Conservation (phyloP, 2,329 filamentous ascomycete species). For the Colletotrichum incanum region DNA sequence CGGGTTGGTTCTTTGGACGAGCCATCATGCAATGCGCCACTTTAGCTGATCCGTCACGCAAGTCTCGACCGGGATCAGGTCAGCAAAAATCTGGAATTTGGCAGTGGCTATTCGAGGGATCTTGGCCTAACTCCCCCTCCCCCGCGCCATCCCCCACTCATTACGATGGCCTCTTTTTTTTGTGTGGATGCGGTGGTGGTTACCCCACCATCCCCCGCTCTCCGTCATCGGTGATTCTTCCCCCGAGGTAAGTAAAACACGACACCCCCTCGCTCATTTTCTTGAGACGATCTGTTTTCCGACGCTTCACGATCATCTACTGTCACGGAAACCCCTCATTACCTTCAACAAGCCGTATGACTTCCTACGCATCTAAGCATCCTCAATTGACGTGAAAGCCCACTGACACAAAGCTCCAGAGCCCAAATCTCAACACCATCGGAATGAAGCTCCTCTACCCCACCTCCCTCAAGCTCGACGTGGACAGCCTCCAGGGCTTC, state of each 20-base stretch:
- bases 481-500: constrained; percentile 71
- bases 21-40: constrained; percentile 16
- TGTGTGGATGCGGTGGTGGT: constrained; percentile 7
- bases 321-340: background rate
- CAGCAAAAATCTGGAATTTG: background rate
- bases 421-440: constrained; percentile 8
- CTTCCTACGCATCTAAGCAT: no score
- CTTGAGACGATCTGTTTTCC: background rate
- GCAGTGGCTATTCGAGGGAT: background rate
- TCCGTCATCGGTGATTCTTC: constrained; percentile 34
- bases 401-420: constrained; percentile 12
- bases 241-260: constrained; percentile 31
- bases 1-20: constrained; percentile 21
- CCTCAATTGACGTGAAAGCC: background rate
- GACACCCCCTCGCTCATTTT: constrained; percentile 20
- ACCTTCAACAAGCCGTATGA: background rate
- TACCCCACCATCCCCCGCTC: constrained; percentile 31
- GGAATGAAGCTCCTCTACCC: constrained; percentile 78
- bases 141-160: constrained; percentile 24
- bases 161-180: background rate
- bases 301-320: background rate
- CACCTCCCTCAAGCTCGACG: constrained; percentile 72
- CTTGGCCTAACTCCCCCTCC: background rate
- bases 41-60: constrained; percentile 5
- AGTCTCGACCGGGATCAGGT: background rate